Base-by-base conservation (phyloP, 2,329 filamentous ascomycete species). In the Colletotrichum caudatum region DNA sequence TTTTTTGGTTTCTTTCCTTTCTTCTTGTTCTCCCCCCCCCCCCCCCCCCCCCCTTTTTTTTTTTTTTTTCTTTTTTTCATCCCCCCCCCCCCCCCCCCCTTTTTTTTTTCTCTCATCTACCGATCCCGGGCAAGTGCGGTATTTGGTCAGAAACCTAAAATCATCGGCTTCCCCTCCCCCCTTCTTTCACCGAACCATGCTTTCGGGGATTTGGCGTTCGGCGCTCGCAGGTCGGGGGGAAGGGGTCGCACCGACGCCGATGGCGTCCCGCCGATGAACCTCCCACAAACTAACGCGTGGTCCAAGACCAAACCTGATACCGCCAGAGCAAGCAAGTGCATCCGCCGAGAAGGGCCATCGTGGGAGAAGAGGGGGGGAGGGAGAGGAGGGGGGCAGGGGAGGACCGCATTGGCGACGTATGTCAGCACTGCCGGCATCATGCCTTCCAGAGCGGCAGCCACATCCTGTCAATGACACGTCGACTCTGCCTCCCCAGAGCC, bases 381-480 rank as follows among this genome's bases (percentile, higher is more conserved):
- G 44, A n/a, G 44, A 18, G 7, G 0, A n/a, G 18, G 44, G 7
- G 2, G 41, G 1, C 6, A 6, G 14, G 12, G 41, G 41, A 4
- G 44, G 18, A 5, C 3, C 9, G 46, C 46, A n/a, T 48, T 48
- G 20, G 46, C 8, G 44, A 46, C 44, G 18, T 23, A 48, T 23
- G 9, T 23, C 46, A 48, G 14, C 12, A 62, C 4, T 5, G 18
- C 5, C 20, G 33, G 12, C 20, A 37, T 33, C 11, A 16, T 41
- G 29, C 23, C 57, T 3, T n/a, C 57, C 37, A 33, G 18, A 33
- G 41, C 48, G 4, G 11, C 39, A 7, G 23, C 57, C 57, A 20
- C 41, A 41, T 14, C 20, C 44, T 29, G 16, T 62, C 59, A 8
- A 62, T 62, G 59, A 51, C 59, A 29, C 59, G 46, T 62, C 33